phyloP scores from a whole-genome alignment of 1,284 basidiomycete species.

The Filobasidium uniguttulatum region DNA sequence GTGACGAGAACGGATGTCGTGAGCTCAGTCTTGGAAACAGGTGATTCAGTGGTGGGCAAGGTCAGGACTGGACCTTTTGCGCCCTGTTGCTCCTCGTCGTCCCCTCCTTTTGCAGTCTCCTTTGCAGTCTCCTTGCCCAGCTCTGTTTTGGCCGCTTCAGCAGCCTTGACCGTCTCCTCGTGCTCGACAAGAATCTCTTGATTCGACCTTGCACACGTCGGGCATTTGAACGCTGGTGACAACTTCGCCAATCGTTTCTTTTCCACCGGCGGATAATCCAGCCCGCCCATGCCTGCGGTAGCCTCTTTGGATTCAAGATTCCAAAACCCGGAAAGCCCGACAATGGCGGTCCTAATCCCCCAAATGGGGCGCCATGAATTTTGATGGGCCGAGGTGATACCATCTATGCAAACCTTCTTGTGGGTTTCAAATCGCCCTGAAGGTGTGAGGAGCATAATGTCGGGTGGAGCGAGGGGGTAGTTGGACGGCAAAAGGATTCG shows the following conservation, averaged over 20 bases:
- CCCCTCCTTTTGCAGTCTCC: background rate
- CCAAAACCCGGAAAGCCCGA: conserved; percentile 83
- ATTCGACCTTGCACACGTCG: conserved; percentile 57
- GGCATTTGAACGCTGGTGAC: conserved; percentile 72
- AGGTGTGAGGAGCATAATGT: conserved; percentile 86
- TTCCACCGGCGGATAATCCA: conserved; percentile 66
- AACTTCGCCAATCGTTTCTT: conserved; percentile 63
- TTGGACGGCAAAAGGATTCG: conserved; percentile 79
- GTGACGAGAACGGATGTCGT: too few relatives aligned
- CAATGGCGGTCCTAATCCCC: conserved; percentile 91
- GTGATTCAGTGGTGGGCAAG: too few relatives aligned
- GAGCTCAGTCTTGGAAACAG: too few relatives aligned
- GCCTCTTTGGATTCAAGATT: conserved; percentile 67
- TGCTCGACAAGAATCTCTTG: conserved; percentile 52
- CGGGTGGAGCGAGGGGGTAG: conserved; percentile 88
- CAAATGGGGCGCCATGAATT: conserved; percentile 83
- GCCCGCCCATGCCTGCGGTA: conserved; percentile 75
- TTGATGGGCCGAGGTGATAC: conserved; percentile 59
- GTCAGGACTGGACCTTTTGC: too few relatives aligned
- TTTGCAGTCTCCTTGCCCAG: conserved; percentile 1
- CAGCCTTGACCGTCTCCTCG: conserved; percentile 6
- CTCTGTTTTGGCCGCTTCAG: background rate
- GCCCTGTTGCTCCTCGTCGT: background rate
- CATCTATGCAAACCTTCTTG: conserved; percentile 86
- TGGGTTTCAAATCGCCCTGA: conserved; percentile 90